Base-by-base conservation (phyloP, 1,284 basidiomycete genomes). In the Pisolithus thermaeus region DNA sequence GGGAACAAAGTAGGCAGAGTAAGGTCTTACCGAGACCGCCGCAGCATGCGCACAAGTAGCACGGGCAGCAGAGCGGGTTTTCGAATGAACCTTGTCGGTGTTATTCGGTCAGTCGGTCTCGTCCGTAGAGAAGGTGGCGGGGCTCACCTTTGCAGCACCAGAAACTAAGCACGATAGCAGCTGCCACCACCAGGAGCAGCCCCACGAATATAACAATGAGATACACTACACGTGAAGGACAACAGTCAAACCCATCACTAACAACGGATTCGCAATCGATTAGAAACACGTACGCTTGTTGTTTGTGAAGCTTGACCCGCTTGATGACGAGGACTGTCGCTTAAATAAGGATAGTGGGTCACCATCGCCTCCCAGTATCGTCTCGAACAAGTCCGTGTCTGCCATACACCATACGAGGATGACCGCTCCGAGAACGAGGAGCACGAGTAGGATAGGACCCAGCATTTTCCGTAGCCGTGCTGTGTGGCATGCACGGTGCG, bases 11-110 rank as follows among this genome's bases (percentile, higher is more conserved):
- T 38, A 46, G 40, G 40, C 40, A 11, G 40, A 27, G 23, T 48
- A 22, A 36, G 39, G 14, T 32, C 76, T 57, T 58, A 81, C 81
- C 78, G 20, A 83, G 70, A 38, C 81, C 81, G 52, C 81, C 81
- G 52, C 81, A 83, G 63, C 80, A 83, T 3, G 81, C 81, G 54
- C 81, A 83, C 5, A 81, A 69, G 61, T 83, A 83, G 58, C 81
- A 83, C 1, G 81, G 81, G 56, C 79, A 83, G 56, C 81, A 83
- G 0, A 76, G 65, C 1, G 80, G 80, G 50, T 83, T 83, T 53
- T 78, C 58, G 56, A 83, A 82, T 0, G 74, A 61, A n/a, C 76
- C 79, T 79, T 48, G 12, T 4, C 12, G 51, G 52, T 49, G 49
- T 41, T 53, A 49, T 47, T 46, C 55, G 50, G 25, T 46, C 30